These are phyloP conservation scores for Parastagonospora nodorum DNA, from an alignment of 2,329 filamentous ascomycete species.

Conservation along the genomic window DNA sequence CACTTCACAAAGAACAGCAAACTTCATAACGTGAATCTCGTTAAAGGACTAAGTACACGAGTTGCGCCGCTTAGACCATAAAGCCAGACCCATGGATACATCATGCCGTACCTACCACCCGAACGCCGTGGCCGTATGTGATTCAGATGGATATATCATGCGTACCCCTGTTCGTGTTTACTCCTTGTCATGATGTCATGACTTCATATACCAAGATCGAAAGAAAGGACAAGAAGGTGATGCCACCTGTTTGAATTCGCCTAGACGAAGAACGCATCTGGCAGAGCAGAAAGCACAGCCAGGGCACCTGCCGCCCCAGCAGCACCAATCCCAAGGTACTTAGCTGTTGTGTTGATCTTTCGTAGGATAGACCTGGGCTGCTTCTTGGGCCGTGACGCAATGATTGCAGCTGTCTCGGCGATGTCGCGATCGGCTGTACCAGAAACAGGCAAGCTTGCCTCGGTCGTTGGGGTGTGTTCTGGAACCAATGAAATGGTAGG, in stretches of 20 bases:
- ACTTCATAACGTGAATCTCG: no score
- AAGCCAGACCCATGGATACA: not conserved
- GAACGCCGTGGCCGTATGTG: not conserved
- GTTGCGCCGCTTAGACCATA: not conserved
- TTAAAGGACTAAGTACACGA: no score
- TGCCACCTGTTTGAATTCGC: not conserved
- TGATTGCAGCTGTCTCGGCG: constrained; percentile 12
- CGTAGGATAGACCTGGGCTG: constrained; percentile 20
- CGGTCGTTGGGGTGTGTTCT: not conserved
- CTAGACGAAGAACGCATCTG: constrained; percentile 24
- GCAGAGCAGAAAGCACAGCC: constrained; percentile 25
- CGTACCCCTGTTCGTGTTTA: not conserved
- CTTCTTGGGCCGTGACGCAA: constrained; percentile 25
- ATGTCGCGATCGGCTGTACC: not conserved
- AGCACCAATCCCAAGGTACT: constrained; percentile 16
- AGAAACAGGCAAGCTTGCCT: not conserved
- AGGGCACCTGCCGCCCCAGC: constrained; percentile 25
- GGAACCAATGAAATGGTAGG: not conserved
- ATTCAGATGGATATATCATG: constrained; percentile 3
- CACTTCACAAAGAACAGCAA: no score
- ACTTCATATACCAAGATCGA: not conserved
- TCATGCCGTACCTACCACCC: not conserved
- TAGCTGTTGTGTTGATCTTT: constrained; percentile 16
- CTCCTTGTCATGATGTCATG: not conserved
- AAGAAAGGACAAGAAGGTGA: not conserved